These are phyloP conservation scores for Cyclotella baltica DNA, from an alignment of 108 stramenopile genomes.

Conservation along the genomic window DNA sequence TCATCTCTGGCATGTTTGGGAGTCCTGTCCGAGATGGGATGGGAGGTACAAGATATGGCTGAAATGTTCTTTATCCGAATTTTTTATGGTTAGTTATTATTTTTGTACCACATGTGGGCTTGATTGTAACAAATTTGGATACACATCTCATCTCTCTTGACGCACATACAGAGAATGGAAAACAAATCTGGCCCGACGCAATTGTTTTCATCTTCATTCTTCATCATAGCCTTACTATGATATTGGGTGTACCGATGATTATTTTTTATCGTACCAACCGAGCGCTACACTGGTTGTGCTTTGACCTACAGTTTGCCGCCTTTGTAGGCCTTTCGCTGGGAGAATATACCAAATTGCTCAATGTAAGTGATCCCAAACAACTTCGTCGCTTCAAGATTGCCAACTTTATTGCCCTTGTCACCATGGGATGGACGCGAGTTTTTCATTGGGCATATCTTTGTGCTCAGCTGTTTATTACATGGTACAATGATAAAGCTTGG, in stretches of 20 bases:
- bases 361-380: slow-evolving; percentile 25
- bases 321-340: slow-evolving; percentile 5
- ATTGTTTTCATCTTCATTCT: slow-evolving; percentile 14
- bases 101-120: not conserved
- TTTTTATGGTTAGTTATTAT: slow-evolving; percentile 1
- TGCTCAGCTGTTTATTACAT: slow-evolving; percentile 10
- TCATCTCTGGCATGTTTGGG: slow-evolving; percentile 34
- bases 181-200: slow-evolving; percentile 3
- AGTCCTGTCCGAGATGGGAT: slow-evolving; percentile 37
- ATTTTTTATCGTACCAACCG: slow-evolving; percentile 25
- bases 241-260: slow-evolving; percentile 36
- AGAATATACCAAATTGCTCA: slow-evolving; percentile 37
- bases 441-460: slow-evolving; percentile 34
- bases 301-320: slow-evolving; percentile 40
- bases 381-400: slow-evolving; percentile 32
- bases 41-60: slow-evolving; percentile 35
- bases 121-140: not conserved
- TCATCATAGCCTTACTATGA: slow-evolving; percentile 35
- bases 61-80: slow-evolving; percentile 20
- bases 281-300: slow-evolving; percentile 42
- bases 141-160: not conserved
- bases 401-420: slow-evolving; percentile 20
- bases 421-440: slow-evolving; percentile 31
- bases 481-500: slow-evolving; percentile 32
- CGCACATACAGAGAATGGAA: slow-evolving; percentile 22